Percentiles rank a stretch among this genome's conserved stretches.
Conservation (phyloP, 1,139 yeast genomes). For the Suhomyces atakaporum region DNA sequence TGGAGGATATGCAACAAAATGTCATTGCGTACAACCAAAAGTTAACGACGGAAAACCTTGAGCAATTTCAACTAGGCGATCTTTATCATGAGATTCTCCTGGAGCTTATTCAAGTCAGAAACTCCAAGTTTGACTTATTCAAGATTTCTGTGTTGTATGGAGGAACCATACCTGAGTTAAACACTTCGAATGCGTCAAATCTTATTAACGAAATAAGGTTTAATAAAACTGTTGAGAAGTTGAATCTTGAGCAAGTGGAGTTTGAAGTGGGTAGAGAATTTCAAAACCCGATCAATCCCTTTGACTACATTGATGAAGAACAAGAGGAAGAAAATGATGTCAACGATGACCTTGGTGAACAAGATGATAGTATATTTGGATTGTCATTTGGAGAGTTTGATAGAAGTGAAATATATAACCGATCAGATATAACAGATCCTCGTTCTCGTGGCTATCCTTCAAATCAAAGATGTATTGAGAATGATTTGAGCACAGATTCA, state of each 20-base stretch:
- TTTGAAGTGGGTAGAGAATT: conserved; percentile 6
- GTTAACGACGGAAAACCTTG: not conserved
- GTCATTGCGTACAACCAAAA: not conserved
- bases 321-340: not conserved
- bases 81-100: not conserved
- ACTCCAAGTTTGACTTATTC: not conserved
- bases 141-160: not conserved
- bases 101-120: not conserved
- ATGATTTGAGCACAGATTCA: not conserved
- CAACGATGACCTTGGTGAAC: conserved; percentile 1
- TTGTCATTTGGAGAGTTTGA: conserved; percentile 16
- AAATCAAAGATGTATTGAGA: too few relatives aligned
- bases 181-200: not conserved
- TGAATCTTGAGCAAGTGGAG: not conserved
- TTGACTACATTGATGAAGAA: conserved; percentile 2
- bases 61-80: not conserved
- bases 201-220: not conserved
- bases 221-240: not conserved
- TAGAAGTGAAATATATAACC: conserved; percentile 7
- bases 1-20: not conserved
- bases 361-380: conserved; percentile 14
- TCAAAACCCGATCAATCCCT: conserved; percentile 6
- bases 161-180: not conserved
- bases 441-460: not conserved
- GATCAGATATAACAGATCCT: not conserved